Base-by-base conservation (phyloP, 164 flowering plant genomes). In the Pachysandra terminalis region DNA sequence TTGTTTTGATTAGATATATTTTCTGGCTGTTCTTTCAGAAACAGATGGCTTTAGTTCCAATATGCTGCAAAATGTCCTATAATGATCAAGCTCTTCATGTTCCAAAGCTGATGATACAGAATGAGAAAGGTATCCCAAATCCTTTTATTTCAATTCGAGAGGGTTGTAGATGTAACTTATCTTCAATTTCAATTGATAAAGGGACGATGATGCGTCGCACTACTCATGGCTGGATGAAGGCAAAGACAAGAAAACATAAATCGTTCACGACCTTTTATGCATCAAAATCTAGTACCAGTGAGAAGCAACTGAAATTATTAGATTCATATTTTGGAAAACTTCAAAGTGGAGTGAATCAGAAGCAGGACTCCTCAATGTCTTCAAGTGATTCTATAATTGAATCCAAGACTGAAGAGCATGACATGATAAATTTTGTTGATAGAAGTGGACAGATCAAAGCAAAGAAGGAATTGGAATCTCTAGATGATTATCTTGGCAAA, bases 271-370 rank as follows among this genome's bases (percentile, higher is more conserved):
- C n/a, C n/a, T n/a, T n/a, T n/a, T n/a, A n/a, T n/a, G n/a, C n/a
- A n/a, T n/a, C n/a, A n/a, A n/a, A 75, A 27, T 60, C 77, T 57
- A 69, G 64, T 65, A 64, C 67, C 57, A 72, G 19, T 55, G 80
- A 71, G 73, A 73, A 74, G 56, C 86, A 85, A 64, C 66, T 83
- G 63, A 76, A 77, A 57, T 68, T 75, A 24, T 74, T 88, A 26
- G 87, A 81, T 65, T 80, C 84, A 56, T 88, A 83, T 70, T 77
- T 88, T 68, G 66, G 68, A 26, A 83, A 81, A 72, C 82, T 86
- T 28, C 78, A 78, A 32, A 77, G 65, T 41, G 68, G 74, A 41
- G 64, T 25, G 19, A 68, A 56, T 27, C 59, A 56, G 23, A 59
- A 32, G 55, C 56, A 75, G 40, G 28, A 37, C 37, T 53, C 74